Percentiles rank a stretch among this genome's conserved stretches.
Evolutionary conservation across 768 basidiomycete species (phyloP).

Genomic region (Polyporus arcularius): DNA sequence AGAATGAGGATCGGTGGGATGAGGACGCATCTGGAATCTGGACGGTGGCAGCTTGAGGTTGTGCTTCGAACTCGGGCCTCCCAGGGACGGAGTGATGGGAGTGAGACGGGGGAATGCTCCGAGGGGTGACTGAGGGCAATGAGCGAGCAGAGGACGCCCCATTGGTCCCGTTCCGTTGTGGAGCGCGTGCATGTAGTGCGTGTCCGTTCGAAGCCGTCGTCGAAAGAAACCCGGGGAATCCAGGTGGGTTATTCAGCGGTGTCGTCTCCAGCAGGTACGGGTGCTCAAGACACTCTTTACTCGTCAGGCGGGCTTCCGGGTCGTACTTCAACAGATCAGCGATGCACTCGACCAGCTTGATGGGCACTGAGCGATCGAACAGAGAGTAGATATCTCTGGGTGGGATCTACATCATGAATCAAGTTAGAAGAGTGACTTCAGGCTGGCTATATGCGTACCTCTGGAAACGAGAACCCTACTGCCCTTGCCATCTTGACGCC

Average conservation of each 20-base stretch:
- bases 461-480: slow-evolving; percentile 87
- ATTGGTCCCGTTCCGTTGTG: slow-evolving; percentile 19
- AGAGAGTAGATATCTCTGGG: slow-evolving; percentile 70
- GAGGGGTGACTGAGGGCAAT: slow-evolving; percentile 43
- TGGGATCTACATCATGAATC: slow-evolving; percentile 44
- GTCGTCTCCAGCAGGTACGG: slow-evolving; percentile 84
- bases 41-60: slow-evolving; percentile 39
- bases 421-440: slow-evolving; percentile 14
- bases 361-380: slow-evolving; percentile 78
- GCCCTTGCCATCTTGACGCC: slow-evolving; percentile 87
- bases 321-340: slow-evolving; percentile 91
- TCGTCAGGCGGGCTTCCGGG: slow-evolving; percentile 83
- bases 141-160: slow-evolving; percentile 30
- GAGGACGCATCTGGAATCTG: slow-evolving; percentile 49
- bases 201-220: slow-evolving; percentile 14
- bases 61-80: slow-evolving; percentile 39
- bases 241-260: slow-evolving; percentile 64
- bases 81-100: slow-evolving; percentile 43
- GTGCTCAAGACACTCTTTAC: slow-evolving; percentile 85
- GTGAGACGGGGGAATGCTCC: slow-evolving; percentile 50
- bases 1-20: slow-evolving; percentile 56
- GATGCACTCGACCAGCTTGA: slow-evolving; percentile 88
- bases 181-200: slow-evolving; percentile 1
- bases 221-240: slow-evolving; percentile 41
- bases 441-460: slow-evolving; percentile 48